Evolutionary conservation across 179 eudicot genomes (phyloP).

Genomic region (Heliamphora pulchella): DNA sequence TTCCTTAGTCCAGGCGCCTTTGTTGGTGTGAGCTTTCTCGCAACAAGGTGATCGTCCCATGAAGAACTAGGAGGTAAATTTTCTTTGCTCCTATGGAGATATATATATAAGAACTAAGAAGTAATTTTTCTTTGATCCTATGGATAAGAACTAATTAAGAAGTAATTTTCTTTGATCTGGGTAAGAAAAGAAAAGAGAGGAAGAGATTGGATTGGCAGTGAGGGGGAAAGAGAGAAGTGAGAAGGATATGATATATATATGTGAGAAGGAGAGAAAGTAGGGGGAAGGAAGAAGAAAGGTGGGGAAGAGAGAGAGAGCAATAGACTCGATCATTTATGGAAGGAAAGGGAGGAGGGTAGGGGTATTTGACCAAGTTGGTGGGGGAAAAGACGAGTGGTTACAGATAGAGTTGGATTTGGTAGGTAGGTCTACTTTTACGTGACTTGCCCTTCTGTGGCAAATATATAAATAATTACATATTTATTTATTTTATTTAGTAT

Average conservation of each 20-base stretch:
- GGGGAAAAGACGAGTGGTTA: slow-evolving; percentile 31
- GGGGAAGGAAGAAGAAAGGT: background rate
- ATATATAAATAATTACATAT: too few relatives aligned
- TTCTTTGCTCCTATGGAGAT: too few relatives aligned
- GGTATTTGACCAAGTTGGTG: slow-evolving; percentile 40
- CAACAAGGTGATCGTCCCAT: slow-evolving; percentile 88
- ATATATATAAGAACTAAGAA: too few relatives aligned
- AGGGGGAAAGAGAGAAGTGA: background rate
- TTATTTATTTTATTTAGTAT: too few relatives aligned
- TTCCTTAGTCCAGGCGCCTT: slow-evolving; percentile 89
- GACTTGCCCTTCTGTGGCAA: slow-evolving; percentile 30
- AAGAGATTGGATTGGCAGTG: background rate
- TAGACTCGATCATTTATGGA: background rate
- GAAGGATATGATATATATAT: background rate
- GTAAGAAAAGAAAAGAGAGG: background rate
- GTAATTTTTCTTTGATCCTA: too few relatives aligned
- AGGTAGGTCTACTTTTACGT: slow-evolving; percentile 45
- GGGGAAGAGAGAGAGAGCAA: too few relatives aligned
- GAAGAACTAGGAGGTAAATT: too few relatives aligned
- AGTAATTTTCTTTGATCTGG: too few relatives aligned
- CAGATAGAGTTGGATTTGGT: slow-evolving; percentile 39
- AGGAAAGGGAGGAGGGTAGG: background rate
- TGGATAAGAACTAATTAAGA: too few relatives aligned
- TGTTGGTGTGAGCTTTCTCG: slow-evolving; percentile 79
- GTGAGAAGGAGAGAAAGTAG: background rate